These are phyloP conservation scores for Effrenium voratum DNA, from an alignment of 73 alveolate species.

Conservation along the genomic window DNA sequence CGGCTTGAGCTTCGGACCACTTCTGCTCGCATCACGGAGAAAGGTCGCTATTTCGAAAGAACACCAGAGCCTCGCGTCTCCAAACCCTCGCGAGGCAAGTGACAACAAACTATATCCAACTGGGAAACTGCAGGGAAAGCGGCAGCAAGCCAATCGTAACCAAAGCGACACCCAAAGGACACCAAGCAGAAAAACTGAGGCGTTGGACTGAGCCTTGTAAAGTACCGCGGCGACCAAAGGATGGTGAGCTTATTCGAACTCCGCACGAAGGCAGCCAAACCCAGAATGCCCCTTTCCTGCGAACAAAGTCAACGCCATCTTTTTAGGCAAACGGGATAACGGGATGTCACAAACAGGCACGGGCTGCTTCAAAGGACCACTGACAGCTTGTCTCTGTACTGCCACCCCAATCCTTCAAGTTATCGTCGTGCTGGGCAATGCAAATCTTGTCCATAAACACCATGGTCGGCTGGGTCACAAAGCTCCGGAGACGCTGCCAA, in stretches of 20 bases:
- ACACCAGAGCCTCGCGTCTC: too few relatives aligned
- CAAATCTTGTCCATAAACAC: conserved; percentile 43
- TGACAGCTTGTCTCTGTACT: too few relatives aligned
- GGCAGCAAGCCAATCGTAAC: neutral
- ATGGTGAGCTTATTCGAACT: neutral
- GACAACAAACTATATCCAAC: neutral
- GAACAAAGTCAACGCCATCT: too few relatives aligned
- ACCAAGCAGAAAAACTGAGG: neutral
- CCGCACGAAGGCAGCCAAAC: conserved; percentile 11
- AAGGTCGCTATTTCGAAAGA: conserved; percentile 5
- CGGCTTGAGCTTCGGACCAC: neutral
- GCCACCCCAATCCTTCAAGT: too few relatives aligned
- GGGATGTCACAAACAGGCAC: too few relatives aligned
- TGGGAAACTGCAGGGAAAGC: neutral
- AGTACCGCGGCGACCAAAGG: neutral
- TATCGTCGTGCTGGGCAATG: neutral
- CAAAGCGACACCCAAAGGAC: neutral
- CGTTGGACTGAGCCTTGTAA: conserved; percentile 11
- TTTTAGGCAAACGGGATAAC: too few relatives aligned
- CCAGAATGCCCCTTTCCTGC: neutral
- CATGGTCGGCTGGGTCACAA: neutral
- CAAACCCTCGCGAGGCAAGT: too few relatives aligned
- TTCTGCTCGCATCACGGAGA: neutral
- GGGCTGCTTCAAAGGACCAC: too few relatives aligned
- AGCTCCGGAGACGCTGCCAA: conserved; percentile 31